phyloP scores from a whole-genome alignment of 148 eudicot genomes.

The Vaccinium myrtillus region DNA sequence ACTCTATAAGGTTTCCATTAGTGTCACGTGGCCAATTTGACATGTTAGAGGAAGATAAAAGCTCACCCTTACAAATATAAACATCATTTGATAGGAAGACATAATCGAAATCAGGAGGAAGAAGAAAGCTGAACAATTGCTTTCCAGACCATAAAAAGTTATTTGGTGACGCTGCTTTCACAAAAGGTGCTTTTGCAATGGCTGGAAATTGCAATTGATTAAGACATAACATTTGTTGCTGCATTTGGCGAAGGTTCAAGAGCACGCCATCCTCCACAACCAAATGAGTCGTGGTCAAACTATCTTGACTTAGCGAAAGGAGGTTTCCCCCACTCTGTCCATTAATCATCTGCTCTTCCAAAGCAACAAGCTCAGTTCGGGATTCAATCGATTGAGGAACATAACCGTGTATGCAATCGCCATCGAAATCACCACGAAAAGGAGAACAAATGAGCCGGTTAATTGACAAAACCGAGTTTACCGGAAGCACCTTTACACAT shows the following conservation, averaged over 20 bases:
- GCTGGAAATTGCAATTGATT: conserved; percentile 38
- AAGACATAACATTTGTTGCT: conserved; percentile 74
- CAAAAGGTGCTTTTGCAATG: conserved; percentile 21
- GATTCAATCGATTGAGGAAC: conserved; percentile 75
- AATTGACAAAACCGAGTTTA: conserved; percentile 61
- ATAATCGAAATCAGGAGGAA: conserved; percentile 69
- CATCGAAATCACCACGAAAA: conserved; percentile 88
- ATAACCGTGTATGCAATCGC: conserved; percentile 89
- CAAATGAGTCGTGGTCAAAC: conserved; percentile 78
- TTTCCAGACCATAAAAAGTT: conserved; percentile 65
- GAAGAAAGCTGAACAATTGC: conserved; percentile 67
- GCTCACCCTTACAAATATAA: conserved; percentile 57
- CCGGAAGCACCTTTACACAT: conserved; percentile 65
- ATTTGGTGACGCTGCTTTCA: conserved; percentile 28
- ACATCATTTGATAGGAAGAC: conserved; percentile 43
- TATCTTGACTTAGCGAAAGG: conserved; percentile 76
- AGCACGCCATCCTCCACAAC: conserved; percentile 59
- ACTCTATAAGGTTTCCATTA: conserved; percentile 56
- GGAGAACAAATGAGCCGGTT: conserved; percentile 90
- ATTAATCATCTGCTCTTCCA: conserved; percentile 61
- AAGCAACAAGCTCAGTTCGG: conserved; percentile 75
- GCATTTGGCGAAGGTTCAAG: conserved; percentile 50
- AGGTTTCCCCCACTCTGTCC: conserved; percentile 77
- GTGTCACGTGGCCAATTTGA: conserved; percentile 76
- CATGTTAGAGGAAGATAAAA: conserved; percentile 48